Evolutionary conservation across 305 asterid species (phyloP).

Genomic region (Fraxinus platypoda): DNA sequence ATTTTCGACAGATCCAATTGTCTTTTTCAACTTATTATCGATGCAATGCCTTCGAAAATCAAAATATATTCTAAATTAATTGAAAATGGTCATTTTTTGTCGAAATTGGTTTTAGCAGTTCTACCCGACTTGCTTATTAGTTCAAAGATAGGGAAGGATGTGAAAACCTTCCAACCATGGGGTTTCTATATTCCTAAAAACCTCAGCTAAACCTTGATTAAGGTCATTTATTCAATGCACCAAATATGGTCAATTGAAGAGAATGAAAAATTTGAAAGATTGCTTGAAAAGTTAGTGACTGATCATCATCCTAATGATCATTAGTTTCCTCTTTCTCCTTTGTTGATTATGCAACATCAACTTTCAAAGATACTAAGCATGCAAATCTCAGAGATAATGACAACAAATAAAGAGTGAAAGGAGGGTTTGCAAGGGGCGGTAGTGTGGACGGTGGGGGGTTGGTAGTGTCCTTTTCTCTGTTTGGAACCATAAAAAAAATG

Average conservation of each 20-base stretch:
- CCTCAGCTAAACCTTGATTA: background rate
- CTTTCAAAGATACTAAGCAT: conserved; percentile 13
- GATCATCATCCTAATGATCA: conserved; percentile 9
- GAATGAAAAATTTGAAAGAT: background rate
- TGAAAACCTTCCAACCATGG: background rate
- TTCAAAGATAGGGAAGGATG: background rate
- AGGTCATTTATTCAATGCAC: background rate
- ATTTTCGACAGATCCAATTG: background rate
- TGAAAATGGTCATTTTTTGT: background rate
- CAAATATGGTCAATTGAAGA: background rate
- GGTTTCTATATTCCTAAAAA: background rate
- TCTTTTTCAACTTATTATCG: background rate
- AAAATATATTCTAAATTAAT: no score
- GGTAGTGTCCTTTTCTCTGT: background rate
- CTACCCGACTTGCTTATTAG: background rate
- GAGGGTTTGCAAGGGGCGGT: background rate
- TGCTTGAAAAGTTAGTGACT: background rate
- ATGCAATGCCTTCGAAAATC: background rate
- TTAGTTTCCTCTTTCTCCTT: background rate
- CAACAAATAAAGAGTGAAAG: background rate
- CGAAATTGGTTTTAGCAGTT: background rate
- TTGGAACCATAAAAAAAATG: background rate
- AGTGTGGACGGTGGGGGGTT: background rate
- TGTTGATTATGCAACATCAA: background rate
- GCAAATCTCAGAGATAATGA: conserved; percentile 13